Evolutionary conservation across 1,284 basidiomycete species (phyloP), one percentile per base, ranked within the genome.

Genomic region (Anthracocystis panici-leucophaei): DNA sequence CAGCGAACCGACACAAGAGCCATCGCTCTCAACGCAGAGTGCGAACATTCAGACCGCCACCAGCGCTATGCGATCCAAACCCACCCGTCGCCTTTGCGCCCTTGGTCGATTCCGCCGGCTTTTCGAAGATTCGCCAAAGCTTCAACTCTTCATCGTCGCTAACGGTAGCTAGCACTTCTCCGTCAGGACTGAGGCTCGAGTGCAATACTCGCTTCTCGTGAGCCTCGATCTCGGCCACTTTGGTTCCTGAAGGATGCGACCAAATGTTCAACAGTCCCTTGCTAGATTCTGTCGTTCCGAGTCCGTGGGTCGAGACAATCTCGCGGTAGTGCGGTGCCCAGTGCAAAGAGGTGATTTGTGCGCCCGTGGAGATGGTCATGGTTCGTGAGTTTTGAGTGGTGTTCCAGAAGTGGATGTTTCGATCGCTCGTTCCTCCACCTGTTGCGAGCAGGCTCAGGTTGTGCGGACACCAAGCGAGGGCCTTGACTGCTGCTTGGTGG

Each of bases 381-480:
- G 77, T 76, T 14, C 82, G 77, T 27, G 83, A 77, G 67, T 78
- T 78, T 25, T 80, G 75, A 23, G 82, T 82, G 44, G 82, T 82
- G 64, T 84, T 84, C 94, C 95, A 97, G 70, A 97, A 89, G 84
- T 98, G 93, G 78, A 98, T 93, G 25, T 92, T 93, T 42, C 94
- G 93, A 84, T 99, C 96, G 70, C 92, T 92, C 0, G 94, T 95
- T 0, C 97, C 97, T 1, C 97, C 97, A 0, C 97, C 97, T 0
- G 92, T 92, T 0, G 96, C 96, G 51, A 99, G 90, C 9, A 99
- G 88, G 10, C 92, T 92, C 0, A 92, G 90, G 87, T 96, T 93
- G 95, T 96, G 98, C 0, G 96, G 94, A 77, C 94, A 97, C 94
- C 97, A 99, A 0, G 94, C 93, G 49, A 99, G 88, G 0, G 95